These are phyloP conservation scores for Clonostachys byssicola DNA, from an alignment of 2,329 filamentous ascomycete genomes.

Conservation along the genomic window DNA sequence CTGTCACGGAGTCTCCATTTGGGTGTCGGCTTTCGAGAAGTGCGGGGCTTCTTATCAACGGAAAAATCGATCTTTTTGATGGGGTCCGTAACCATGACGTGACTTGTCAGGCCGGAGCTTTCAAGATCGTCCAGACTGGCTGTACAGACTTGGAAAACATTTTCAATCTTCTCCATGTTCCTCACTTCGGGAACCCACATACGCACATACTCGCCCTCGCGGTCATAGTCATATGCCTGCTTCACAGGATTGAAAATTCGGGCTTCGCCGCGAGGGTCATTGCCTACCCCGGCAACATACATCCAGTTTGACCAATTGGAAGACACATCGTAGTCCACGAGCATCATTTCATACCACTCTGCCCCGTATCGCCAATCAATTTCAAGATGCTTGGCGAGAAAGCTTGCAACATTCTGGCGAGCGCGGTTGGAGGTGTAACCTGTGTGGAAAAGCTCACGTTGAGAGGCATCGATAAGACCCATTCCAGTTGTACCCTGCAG, in stretches of 20 bases:
- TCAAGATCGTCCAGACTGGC: conserved; percentile 54
- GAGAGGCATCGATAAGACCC: conserved; percentile 72
- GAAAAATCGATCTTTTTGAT: conserved; percentile 62
- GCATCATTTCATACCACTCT: conserved; percentile 75
- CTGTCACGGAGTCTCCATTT: neutral
- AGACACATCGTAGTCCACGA: conserved; percentile 72
- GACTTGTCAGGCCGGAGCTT: conserved; percentile 47
- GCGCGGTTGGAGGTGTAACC: conserved; percentile 77
- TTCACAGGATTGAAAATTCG: conserved; percentile 82
- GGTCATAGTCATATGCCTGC: conserved; percentile 75
- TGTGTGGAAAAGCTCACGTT: conserved; percentile 69
- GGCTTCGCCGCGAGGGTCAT: conserved; percentile 67
- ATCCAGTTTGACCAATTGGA: conserved; percentile 84
- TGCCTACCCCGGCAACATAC: conserved; percentile 75
- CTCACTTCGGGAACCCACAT: conserved; percentile 68
- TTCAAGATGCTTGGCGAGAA: conserved; percentile 66
- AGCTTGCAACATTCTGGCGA: conserved; percentile 72
- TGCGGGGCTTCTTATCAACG: conserved; percentile 43
- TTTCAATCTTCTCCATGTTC: conserved; percentile 42
- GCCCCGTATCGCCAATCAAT: conserved; percentile 80
- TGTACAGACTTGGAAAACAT: conserved; percentile 70
- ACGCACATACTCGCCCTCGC: conserved; percentile 64
- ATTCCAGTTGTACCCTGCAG: conserved; percentile 67
- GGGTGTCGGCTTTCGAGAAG: conserved; percentile 12
- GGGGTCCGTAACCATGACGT: conserved; percentile 64